Conservation (phyloP, 2,329 filamentous ascomycete genomes). For the Sordariomycetes sp. region DNA sequence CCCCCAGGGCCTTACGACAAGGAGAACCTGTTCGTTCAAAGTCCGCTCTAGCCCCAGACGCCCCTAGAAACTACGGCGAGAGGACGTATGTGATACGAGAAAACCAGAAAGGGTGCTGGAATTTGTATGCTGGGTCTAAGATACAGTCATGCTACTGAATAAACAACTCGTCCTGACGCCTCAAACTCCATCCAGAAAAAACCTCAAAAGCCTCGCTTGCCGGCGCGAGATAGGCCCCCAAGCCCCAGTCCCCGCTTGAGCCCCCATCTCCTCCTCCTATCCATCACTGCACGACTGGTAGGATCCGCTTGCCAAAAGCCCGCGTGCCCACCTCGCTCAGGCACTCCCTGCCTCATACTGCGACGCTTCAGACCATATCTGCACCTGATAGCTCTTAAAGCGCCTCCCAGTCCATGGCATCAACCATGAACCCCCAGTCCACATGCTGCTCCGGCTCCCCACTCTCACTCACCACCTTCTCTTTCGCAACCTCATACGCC, state of each 20-base stretch:
- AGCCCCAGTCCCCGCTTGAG: background rate
- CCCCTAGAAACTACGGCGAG: background rate
- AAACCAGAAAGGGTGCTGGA: background rate
- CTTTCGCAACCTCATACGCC: constrained; percentile 35
- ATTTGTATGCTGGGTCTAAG: background rate
- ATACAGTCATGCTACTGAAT: background rate
- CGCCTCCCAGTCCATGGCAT: constrained; percentile 45
- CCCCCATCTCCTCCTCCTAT: background rate
- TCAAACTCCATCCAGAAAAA: background rate
- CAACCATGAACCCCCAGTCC: constrained; percentile 43
- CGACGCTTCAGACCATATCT: background rate
- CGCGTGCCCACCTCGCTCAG: background rate
- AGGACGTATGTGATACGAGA: background rate
- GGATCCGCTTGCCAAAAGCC: background rate
- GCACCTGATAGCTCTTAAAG: background rate
- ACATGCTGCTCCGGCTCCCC: constrained; percentile 15
- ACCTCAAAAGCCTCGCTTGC: background rate
- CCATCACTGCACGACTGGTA: background rate
- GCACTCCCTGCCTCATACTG: background rate
- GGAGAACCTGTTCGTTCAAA: too few relatives aligned
- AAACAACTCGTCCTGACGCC: background rate
- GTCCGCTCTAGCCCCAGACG: too few relatives aligned
- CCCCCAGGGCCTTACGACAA: too few relatives aligned
- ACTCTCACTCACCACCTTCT: constrained; percentile 5
- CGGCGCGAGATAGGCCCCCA: background rate